Evolutionary conservation across 1,284 basidiomycete species (phyloP), one percentile per base, ranked within the genome.

Genomic region (Rugosomyces carneus): DNA sequence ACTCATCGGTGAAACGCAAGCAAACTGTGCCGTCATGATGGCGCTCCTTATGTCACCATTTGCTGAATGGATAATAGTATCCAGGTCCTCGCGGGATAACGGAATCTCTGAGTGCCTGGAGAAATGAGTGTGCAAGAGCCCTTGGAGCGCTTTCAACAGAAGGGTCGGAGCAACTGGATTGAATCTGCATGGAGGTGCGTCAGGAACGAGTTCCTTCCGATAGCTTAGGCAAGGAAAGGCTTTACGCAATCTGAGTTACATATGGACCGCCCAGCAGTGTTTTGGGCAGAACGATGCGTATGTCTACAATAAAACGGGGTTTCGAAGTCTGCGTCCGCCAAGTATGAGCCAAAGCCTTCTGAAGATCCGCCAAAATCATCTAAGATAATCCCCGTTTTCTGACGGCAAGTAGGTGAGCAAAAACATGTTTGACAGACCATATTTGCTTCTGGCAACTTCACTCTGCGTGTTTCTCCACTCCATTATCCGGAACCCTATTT

Each of bases 21-120:
- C 74, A 60, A 98, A 91, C 58, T 99, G 91, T 3, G 98, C 72
- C 0, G 87, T 82, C 80, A 94, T 98, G 51, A 96, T 78, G 0
- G 94, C 95, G 47, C 88, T 90, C 32, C 95, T 74, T 15, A 99
- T 87, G 60, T 99, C 95, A 0, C 95, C 95, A 56, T 86, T 86
- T 0, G 88, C 78, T 0, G 87, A 80, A 36, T 84, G 79, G 1
- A 93, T 78, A 44, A 97, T 75, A 4, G 82, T 64, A 45, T 93
- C 83, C 0, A 96, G 56, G 0, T 80, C 72, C 9, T 86, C 82
- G 47, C 80, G 78, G 0, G 80, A 68, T 0, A 80, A 82, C 5
- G 67, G 55, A 19, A 29, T 47, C 37, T 45, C 53, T 32, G 51
- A 48, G 40, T 56, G 53, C 1, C 60, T 57, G 2, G 68, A 53